These are phyloP conservation scores for Fusarium domesticum DNA, from an alignment of 2,329 filamentous ascomycete species.

Conservation along the genomic window DNA sequence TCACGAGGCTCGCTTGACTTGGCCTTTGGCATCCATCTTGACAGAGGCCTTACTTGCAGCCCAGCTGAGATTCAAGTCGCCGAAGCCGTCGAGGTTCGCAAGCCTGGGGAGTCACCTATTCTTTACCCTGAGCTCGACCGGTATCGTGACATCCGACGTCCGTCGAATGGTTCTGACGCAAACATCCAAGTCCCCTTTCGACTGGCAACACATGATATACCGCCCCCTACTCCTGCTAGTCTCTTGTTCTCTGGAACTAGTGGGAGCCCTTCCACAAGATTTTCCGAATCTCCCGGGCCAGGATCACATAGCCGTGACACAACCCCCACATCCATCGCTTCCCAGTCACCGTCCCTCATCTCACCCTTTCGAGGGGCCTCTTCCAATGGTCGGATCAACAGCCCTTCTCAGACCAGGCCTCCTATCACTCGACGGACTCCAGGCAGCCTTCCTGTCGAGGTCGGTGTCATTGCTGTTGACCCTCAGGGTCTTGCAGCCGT, in stretches of 20 bases:
- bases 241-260: constrained; percentile 61
- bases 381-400: constrained; percentile 51
- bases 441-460: constrained; percentile 53
- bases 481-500: constrained; percentile 61
- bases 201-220: constrained; percentile 61
- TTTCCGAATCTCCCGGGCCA: constrained; percentile 68
- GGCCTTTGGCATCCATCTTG: constrained; percentile 36
- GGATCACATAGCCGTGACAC: constrained; percentile 73
- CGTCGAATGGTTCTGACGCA: constrained; percentile 33
- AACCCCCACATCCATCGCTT: constrained; percentile 74
- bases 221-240: constrained; percentile 58
- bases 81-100: constrained; percentile 42
- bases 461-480: constrained; percentile 45
- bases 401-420: constrained; percentile 54
- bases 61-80: constrained; percentile 43
- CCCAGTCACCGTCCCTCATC: constrained; percentile 65
- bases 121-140: constrained; percentile 61
- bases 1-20: constrained; percentile 38
- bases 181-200: constrained; percentile 51
- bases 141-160: constrained; percentile 49
- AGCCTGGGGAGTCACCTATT: constrained; percentile 41
- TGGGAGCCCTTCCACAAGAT: constrained; percentile 70
- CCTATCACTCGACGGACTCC: constrained; percentile 58
- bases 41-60: constrained; percentile 43
- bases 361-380: constrained; percentile 45